Conservation (phyloP, 1,284 basidiomycete genomes). For the Ustilago esculenta region DNA sequence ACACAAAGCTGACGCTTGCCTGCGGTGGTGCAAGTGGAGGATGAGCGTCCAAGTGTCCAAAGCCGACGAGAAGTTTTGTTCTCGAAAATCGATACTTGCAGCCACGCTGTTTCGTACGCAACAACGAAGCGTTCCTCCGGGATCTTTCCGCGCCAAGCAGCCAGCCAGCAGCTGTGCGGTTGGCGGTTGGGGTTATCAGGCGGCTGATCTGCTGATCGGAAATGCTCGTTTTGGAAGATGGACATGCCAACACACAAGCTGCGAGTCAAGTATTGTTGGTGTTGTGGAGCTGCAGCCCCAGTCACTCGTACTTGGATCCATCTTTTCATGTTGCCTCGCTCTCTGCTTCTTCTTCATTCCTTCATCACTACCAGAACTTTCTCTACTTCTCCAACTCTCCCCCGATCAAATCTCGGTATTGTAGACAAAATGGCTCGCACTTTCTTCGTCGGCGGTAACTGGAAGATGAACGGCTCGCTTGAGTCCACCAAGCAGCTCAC, state of each 20-base stretch:
- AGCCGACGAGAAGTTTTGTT: too few species aligned
- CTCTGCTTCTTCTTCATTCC: conserved; percentile 1
- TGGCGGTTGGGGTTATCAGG: conserved; percentile 1
- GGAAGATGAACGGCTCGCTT: conserved; percentile 67
- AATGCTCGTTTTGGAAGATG: background rate
- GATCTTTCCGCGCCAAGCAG: conserved; percentile 18
- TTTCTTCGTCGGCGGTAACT: conserved; percentile 65
- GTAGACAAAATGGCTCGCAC: conserved; percentile 52
- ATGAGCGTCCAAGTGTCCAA: background rate
- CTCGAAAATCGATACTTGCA: background rate
- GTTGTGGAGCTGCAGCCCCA: conserved; percentile 5
- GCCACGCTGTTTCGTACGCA: background rate
- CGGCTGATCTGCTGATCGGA: conserved; percentile 14
- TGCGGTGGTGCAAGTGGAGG: conserved; percentile 23
- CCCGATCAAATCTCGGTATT: background rate
- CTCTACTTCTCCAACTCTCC: background rate
- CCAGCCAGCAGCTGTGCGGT: too few species aligned
- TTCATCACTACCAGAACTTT: conserved; percentile 5
- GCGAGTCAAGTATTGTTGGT: background rate
- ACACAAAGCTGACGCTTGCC: background rate
- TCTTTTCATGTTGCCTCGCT: too few species aligned
- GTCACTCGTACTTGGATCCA: too few species aligned
- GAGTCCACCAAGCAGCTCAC: conserved; percentile 62
- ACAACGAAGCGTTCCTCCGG: conserved; percentile 8
- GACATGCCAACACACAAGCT: background rate